Evolutionary conservation across 2,329 filamentous ascomycete species (phyloP).

Genomic region (Fusarium subtropicale): DNA sequence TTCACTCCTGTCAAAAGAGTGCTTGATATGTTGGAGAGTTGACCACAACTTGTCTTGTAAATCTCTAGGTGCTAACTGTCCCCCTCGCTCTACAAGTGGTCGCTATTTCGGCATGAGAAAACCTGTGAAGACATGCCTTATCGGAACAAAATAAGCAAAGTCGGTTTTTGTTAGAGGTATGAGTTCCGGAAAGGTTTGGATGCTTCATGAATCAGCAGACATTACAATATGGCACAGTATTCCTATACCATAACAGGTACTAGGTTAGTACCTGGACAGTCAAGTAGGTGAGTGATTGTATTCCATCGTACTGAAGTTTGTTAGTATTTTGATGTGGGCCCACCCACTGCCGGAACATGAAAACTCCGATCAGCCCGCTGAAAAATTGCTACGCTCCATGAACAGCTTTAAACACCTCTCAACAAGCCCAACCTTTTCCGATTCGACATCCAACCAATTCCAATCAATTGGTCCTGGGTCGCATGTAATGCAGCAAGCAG

Average conservation of each 20-base stretch:
- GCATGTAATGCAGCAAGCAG: conserved; percentile 43
- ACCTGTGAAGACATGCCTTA: background rate
- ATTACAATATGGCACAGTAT: no score
- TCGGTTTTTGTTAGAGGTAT: no score
- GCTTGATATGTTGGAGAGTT: background rate
- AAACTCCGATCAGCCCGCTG: conserved; percentile 25
- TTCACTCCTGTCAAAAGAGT: background rate
- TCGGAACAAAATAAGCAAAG: background rate
- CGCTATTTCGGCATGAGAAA: background rate
- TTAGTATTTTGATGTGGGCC: background rate
- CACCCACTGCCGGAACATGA: conserved; percentile 12
- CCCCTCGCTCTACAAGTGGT: background rate
- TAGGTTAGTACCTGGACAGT: no score
- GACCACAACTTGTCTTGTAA: background rate
- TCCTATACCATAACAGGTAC: no score
- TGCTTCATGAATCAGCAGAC: no score
- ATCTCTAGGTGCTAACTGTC: background rate
- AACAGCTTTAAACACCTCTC: conserved; percentile 23
- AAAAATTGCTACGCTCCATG: conserved; percentile 41
- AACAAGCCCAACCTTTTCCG: conserved; percentile 21
- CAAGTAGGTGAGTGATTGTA: no score
- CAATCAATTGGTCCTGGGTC: conserved; percentile 42
- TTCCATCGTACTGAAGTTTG: no score
- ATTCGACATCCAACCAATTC: conserved; percentile 41
- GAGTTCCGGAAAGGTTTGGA: no score